Base-by-base conservation (phyloP, 352 stramenopile species). In the Phytophthora chlamydospora region DNA sequence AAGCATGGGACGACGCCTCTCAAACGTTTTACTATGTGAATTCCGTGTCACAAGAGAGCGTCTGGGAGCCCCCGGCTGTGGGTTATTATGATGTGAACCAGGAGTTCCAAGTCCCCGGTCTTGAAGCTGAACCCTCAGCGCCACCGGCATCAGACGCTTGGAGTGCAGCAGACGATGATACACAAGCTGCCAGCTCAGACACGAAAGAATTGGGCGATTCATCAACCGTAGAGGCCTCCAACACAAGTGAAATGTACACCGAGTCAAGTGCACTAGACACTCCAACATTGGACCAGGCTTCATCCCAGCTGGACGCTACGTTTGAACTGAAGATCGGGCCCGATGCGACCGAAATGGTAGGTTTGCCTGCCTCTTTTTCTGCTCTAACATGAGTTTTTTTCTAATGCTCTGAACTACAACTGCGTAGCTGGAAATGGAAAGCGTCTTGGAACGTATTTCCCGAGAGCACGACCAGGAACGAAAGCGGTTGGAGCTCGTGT, bases 1-100 rank as follows among this genome's bases (percentile, higher is more conserved):
- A 93, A 49, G 60, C 59, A 32, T 93, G 84, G 84, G 82, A 90
- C 58, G 80, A 90, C 14, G 51, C 42, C 2, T 77, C 82, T 3
- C 56, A 83, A 42, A 60, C 76, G 19, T 88, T 78, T 19, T 93
- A 89, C 48, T 93, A 91, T 56, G 58, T 83, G 39, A 78, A 91
- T 46, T 86, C 78, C 0, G 47, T 80, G 21, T 85, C 70, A 0
- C 65, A 69, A 0, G 80, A 87, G 46, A 90, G 80, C 38, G 67
- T 78, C 29, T 93, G 84, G 84, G 76, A 91, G 13, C 59, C 75
- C 0, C 84, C 84, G 7, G 29, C 50, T 19, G 58, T 68, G n/a
- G 84, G 84, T 14, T 93, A 81, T 32, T 78, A 85, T 41, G 82
- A 90, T 48, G 60, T 74, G 6, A 89, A 88, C 50, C 70, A 85